phyloP scores from a whole-genome alignment of 495 filamentous ascomycete species.

The Saxispiralis lemnorum region DNA sequence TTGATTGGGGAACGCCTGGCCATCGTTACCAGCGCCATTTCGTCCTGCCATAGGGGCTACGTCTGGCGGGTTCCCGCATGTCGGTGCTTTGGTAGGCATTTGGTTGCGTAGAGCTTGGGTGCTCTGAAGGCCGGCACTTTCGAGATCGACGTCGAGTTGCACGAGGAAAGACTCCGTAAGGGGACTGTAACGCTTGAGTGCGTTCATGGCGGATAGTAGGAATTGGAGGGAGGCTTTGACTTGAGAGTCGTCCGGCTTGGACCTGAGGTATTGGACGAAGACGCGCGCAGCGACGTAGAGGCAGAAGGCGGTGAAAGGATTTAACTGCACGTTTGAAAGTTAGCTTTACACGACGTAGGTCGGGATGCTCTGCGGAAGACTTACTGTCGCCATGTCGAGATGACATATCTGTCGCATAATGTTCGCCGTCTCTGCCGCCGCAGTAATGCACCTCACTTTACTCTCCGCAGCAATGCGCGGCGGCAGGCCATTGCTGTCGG shows the following conservation, averaged over 20 bases:
- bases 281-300: slow-evolving; percentile 88
- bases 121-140: slow-evolving; percentile 33
- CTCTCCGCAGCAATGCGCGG: slow-evolving; percentile 66
- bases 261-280: slow-evolving; percentile 89
- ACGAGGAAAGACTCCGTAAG: slow-evolving; percentile 89
- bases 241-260: slow-evolving; percentile 65
- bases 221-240: slow-evolving; percentile 74
- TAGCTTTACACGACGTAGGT: background rate
- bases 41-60: background rate
- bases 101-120: slow-evolving; percentile 1
- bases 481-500: slow-evolving; percentile 72
- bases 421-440: slow-evolving; percentile 84
- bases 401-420: slow-evolving; percentile 94
- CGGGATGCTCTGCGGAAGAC: slow-evolving; percentile 19
- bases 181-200: slow-evolving; percentile 72
- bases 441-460: slow-evolving; percentile 80
- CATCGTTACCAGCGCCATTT: background rate
- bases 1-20: background rate
- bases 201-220: slow-evolving; percentile 72
- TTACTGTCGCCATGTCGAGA: slow-evolving; percentile 65
- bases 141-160: slow-evolving; percentile 82
- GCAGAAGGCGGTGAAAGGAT: slow-evolving; percentile 90
- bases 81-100: background rate
- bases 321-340: slow-evolving; percentile 44
- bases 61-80: background rate